Conservation (phyloP, 2,329 filamentous ascomycete species). For the Monosporascus sp. region DNA sequence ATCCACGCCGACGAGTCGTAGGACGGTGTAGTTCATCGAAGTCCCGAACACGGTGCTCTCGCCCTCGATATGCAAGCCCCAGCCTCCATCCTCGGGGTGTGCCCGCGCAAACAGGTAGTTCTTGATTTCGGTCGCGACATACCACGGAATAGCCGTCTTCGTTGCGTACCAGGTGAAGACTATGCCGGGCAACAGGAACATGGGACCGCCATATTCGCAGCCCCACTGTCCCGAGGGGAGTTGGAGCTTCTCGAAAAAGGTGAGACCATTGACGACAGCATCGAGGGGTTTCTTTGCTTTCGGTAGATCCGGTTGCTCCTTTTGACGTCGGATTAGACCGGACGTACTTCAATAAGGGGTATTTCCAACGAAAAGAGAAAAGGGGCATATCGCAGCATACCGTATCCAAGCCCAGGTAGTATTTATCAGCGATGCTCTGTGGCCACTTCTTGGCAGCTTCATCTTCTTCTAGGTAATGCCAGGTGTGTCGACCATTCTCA, state of each 20-base stretch:
- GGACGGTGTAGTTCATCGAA: conserved; percentile 74
- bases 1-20: conserved; percentile 77
- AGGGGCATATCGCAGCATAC: conserved; percentile 40
- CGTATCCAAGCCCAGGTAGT: conserved; percentile 72
- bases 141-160: conserved; percentile 74
- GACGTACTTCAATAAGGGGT: neutral
- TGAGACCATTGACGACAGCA: conserved; percentile 73
- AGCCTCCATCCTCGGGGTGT: conserved; percentile 84
- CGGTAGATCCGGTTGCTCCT: conserved; percentile 72
- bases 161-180: conserved; percentile 86
- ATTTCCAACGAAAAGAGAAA: too few species aligned
- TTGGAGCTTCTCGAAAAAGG: conserved; percentile 87
- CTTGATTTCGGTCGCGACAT: conserved; percentile 81
- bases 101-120: conserved; percentile 87
- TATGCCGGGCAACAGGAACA: conserved; percentile 87
- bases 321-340: conserved; percentile 3
- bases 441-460: conserved; percentile 72
- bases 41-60: conserved; percentile 91
- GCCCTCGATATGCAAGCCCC: conserved; percentile 93
- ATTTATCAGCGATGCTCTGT: conserved; percentile 84
- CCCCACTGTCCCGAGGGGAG: conserved; percentile 88
- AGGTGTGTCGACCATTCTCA: conserved; percentile 81
- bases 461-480: conserved; percentile 81
- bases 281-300: conserved; percentile 67
- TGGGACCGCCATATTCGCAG: conserved; percentile 95